These are phyloP conservation scores for Rosa multiflora DNA, from an alignment of 306 rosid genomes.

Conservation along the genomic window DNA sequence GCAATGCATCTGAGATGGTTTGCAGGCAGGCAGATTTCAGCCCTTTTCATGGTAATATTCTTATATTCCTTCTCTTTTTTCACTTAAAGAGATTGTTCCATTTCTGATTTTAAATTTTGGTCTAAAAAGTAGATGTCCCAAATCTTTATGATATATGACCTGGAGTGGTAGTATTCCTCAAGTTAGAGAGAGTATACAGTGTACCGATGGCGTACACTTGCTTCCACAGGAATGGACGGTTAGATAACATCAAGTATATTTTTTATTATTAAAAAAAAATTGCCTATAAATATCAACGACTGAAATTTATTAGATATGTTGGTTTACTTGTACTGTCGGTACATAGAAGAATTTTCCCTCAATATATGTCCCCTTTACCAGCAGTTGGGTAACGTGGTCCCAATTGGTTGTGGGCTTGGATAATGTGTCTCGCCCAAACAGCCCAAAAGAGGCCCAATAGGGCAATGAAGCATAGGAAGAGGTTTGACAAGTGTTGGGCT, in stretches of 20 bases:
- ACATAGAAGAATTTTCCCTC: too few species aligned
- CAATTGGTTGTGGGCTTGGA: neutral
- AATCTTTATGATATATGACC: neutral
- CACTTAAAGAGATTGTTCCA: neutral
- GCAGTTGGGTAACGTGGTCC: too few species aligned
- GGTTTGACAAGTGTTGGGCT: neutral
- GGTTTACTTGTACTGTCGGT: too few species aligned
- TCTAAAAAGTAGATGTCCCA: neutral
- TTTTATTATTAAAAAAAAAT: too few species aligned
- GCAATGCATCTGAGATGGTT: slow-evolving; percentile 98
- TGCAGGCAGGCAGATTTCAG: slow-evolving; percentile 86
- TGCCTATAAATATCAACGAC: too few species aligned
- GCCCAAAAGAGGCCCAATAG: neutral
- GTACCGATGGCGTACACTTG: too few species aligned
- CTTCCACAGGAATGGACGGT: too few species aligned
- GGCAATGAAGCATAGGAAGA: too few species aligned
- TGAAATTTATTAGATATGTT: too few species aligned
- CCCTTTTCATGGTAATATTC: slow-evolving; percentile 72
- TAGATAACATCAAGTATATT: too few species aligned
- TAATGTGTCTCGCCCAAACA: neutral
- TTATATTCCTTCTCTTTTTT: neutral
- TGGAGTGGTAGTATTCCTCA: neutral
- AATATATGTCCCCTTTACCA: too few species aligned
- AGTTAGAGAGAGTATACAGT: too few species aligned
- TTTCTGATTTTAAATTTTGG: neutral